Evolutionary conservation across 2,329 filamentous ascomycete genomes (phyloP), one percentile per base, ranked within the genome.

Genomic region (Cladobotryum mycophilum): DNA sequence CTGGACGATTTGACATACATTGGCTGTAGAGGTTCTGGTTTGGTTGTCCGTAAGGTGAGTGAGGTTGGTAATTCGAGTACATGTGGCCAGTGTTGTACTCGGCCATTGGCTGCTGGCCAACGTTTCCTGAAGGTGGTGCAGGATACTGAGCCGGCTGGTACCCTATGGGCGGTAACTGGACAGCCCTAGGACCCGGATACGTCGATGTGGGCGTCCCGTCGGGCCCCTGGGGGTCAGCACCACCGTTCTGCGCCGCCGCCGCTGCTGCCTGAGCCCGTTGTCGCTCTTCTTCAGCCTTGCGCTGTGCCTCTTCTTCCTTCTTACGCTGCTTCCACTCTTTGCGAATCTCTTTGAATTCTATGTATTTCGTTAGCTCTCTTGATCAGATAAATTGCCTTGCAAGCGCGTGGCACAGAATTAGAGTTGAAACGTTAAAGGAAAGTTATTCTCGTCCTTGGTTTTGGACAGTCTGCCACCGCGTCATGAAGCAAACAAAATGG

Each of bases 321-420:
- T 97, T 97, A 64, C 93, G 89, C 37, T 89, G 88, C 75, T 97
- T 99, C 93, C 93, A 99, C 66, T 97, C 92, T 67, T 97, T 97
- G 56, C 93, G 88, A 54, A 97, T 96, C 65, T 99, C 93, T 68
- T 99, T 99, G 75, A 99, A 97, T 70, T 97, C 93, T 97, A 64
- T n/a, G 14, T 3, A 25, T 43, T 18, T 14, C 1, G 41, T 43
- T 18, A 40, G 37, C 37, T 40, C 15, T 12, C 14, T 18, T 40
- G 37, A n/a, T 40, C n/a, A 13, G 9, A 30, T 8, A 30, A 30
- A 30, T 5, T 30, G 9, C 25, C 9, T 30, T 30, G 25, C 6
- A 30, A 30, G 2, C 4, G 25, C 25, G 25, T 6, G 15, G 5
- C 17, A 18, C 17, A 11, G 14, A 13, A 18, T 40, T 18, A 4